A percentile compares a stretch with the other conserved stretches of the same genome.
phyloP scores from a whole-genome alignment of 2,329 filamentous ascomycete genomes.

The Beauveria caledonica region DNA sequence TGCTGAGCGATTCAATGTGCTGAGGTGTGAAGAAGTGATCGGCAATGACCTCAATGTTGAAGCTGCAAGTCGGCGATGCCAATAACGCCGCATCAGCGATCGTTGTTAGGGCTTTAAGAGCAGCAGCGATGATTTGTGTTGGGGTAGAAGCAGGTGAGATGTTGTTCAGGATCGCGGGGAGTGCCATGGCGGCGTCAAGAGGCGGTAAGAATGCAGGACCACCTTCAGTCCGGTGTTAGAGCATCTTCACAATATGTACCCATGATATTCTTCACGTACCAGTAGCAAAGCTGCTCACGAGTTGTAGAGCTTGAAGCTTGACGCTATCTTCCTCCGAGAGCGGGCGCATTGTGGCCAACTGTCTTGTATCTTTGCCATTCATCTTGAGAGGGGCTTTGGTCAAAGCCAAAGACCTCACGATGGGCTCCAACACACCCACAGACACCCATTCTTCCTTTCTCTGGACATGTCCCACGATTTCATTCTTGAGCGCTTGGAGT shows the following conservation, averaged over 20 bases:
- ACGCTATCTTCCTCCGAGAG: conserved; percentile 58
- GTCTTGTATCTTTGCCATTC: conserved; percentile 32
- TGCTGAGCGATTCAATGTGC: conserved; percentile 53
- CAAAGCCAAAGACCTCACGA: conserved; percentile 38
- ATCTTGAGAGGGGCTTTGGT: conserved; percentile 24
- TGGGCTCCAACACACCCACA: conserved; percentile 57
- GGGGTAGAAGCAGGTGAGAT: conserved; percentile 59
- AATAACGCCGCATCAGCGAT: conserved; percentile 58
- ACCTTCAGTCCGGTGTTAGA: conserved; percentile 39
- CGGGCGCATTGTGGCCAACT: conserved; percentile 25
- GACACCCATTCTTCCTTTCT: conserved; percentile 74
- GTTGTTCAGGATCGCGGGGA: conserved; percentile 63
- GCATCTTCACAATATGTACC: background rate
- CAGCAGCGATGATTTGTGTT: conserved; percentile 59
- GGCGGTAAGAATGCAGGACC: conserved; percentile 72
- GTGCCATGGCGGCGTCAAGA: conserved; percentile 56
- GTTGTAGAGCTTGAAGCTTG: conserved; percentile 69
- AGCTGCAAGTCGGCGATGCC: conserved; percentile 40
- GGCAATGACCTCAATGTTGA: conserved; percentile 45
- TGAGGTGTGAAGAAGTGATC: conserved; percentile 56
- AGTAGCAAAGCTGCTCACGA: conserved; percentile 78
- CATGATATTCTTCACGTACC: conserved; percentile 42
- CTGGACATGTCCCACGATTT: conserved; percentile 78
- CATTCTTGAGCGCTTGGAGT: conserved; percentile 74
- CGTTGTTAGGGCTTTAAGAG: conserved; percentile 65